Conservation (phyloP, 116 monocot genomes). For the Cymodocea nodosa region DNA sequence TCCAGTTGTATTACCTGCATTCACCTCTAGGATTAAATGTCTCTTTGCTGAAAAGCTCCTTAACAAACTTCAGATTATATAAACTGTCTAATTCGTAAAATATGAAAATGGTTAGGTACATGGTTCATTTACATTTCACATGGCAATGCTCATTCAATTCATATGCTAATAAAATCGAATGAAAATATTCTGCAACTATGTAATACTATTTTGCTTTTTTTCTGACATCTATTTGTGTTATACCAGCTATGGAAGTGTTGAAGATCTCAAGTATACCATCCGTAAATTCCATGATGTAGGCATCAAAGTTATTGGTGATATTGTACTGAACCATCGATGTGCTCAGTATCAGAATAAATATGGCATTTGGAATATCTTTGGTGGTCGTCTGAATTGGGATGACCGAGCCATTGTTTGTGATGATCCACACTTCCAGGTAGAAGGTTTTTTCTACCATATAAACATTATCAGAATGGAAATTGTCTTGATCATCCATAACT, state of each 20-base stretch:
- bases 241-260: conserved; percentile 76
- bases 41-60: no score
- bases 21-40: no score
- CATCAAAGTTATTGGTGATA: conserved; percentile 84
- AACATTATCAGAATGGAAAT: no score
- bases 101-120: no score
- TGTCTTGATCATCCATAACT: no score
- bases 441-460: neutral
- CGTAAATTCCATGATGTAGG: conserved; percentile 63
- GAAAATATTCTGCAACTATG: no score
- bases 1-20: no score
- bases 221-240: conserved; percentile 16
- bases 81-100: no score
- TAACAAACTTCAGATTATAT: no score
- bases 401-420: conserved; percentile 84
- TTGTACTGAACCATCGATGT: conserved; percentile 86
- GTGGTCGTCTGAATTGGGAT: conserved; percentile 90
- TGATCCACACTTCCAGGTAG: conserved; percentile 98
- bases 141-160: no score
- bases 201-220: neutral
- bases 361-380: conserved; percentile 93
- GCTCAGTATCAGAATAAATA: conserved; percentile 61
- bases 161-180: neutral
- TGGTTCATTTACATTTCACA: neutral
- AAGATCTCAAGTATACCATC: conserved; percentile 69